Base-by-base conservation (phyloP, 306 rosid genomes). In the Malus orientalis region DNA sequence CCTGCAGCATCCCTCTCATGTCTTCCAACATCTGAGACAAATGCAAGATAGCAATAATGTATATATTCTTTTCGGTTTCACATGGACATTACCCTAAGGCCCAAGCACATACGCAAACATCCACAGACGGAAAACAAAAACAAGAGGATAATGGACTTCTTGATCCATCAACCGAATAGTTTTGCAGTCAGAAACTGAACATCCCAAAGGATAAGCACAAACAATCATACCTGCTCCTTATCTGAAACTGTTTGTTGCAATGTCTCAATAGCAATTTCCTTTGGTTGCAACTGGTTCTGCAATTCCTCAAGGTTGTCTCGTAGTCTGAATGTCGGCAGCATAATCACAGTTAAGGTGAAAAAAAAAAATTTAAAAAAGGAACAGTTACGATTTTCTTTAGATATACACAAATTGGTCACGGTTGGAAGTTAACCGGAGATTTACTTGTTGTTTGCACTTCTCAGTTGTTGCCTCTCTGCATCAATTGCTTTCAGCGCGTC, bases 371-470 rank as follows among this genome's bases (percentile, higher is more conserved):
- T 0, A 51, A 49, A 49, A 49, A 49, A 36, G n/a, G 66, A 76
- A 54, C 19, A 78, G 64, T 73, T 36, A 58, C 64, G 42, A 74
- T 75, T 73, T 69, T 81, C 71, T 57, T 27, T 69, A 70, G 54
- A 60, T 47, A 67, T 69, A 59, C n/a, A 67, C 71, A 68, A 66
- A 79, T 12, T 61, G 88, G 72, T 69, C 65, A 32, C 0, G 67
- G 40, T 44, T 54, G 61, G 45, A 45, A 9, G 69, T 75, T 11
- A 36, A 82, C 42, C 44, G 73, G 69, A 58, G 73, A 74, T 70
- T 87, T 96, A 96, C 99, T 88, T 96, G 79, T 96, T 96, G 85
- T 96, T 96, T 82, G 92, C 92, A 82, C 93, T 91, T 87, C 99
- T 84, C 75, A 96, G 79, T 81, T 96, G 99, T 82, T 96, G 99